Evolutionary conservation across 2,329 filamentous ascomycete genomes (phyloP).

Genomic region (Apiospora kogelbergensis): DNA sequence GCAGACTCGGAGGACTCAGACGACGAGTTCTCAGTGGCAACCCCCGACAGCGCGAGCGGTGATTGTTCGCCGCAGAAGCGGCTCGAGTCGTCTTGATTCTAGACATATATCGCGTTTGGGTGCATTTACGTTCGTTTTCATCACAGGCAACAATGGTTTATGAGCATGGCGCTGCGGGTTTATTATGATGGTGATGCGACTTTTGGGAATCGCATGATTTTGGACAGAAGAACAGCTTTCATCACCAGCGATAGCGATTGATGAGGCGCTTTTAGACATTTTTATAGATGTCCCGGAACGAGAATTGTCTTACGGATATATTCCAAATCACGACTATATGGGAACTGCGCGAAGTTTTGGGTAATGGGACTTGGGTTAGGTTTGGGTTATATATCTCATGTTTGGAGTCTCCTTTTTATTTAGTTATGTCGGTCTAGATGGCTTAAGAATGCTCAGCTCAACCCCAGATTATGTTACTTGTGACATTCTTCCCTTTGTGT

Average conservation of each 20-base stretch:
- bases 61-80: slow-evolving; percentile 10
- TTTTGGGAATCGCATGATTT: neutral
- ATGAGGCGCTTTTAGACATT: neutral
- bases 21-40: neutral
- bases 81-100: neutral
- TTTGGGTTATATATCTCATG: neutral
- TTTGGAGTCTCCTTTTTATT: neutral
- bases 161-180: slow-evolving; percentile 6
- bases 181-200: neutral
- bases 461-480: neutral
- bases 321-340: neutral
- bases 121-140: neutral
- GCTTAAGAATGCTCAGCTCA: neutral
- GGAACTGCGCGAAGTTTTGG: neutral
- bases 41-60: neutral
- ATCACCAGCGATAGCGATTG: neutral
- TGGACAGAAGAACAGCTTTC: neutral
- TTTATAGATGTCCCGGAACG: neutral
- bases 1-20: slow-evolving; percentile 9
- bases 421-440: neutral
- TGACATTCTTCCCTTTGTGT: neutral
- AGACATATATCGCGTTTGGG: neutral
- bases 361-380: neutral
- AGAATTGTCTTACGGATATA: neutral
- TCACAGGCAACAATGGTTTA: neutral